Evolutionary conservation across 495 filamentous ascomycete genomes (phyloP).

Genomic region (Bathelium albidoporum): DNA sequence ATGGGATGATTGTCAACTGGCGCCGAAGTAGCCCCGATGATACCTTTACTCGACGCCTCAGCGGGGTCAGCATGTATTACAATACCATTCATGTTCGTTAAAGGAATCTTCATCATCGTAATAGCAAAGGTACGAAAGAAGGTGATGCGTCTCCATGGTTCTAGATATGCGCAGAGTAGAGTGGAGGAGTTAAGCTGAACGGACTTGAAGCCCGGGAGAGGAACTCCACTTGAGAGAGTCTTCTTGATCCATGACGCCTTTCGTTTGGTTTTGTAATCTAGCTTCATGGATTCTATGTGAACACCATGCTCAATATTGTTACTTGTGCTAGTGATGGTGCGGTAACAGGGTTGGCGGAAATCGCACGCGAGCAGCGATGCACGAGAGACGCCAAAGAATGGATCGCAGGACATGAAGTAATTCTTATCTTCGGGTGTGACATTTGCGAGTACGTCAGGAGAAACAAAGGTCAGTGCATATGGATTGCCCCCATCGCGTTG

Average conservation of each 20-base stretch:
- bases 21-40: background rate
- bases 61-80: background rate
- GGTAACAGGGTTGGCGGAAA: background rate
- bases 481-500: background rate
- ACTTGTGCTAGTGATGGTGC: background rate
- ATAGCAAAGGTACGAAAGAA: slow-evolving; percentile 1
- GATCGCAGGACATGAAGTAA: slow-evolving; percentile 1
- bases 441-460: background rate
- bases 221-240: background rate
- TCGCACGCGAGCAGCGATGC: background rate
- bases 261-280: background rate
- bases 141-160: slow-evolving; percentile 2
- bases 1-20: background rate
- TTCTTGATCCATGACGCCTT: slow-evolving; percentile 2
- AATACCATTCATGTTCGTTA: background rate
- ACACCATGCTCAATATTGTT: background rate
- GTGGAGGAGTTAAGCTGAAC: background rate
- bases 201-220: background rate
- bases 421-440: slow-evolving; percentile 1
- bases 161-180: background rate
- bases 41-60: background rate
- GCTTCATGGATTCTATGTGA: background rate
- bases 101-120: slow-evolving; percentile 1
- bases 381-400: background rate
- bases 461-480: background rate